phyloP scores from a whole-genome alignment of 176 grass and related monocot species.

The Thalia dealbata region DNA sequence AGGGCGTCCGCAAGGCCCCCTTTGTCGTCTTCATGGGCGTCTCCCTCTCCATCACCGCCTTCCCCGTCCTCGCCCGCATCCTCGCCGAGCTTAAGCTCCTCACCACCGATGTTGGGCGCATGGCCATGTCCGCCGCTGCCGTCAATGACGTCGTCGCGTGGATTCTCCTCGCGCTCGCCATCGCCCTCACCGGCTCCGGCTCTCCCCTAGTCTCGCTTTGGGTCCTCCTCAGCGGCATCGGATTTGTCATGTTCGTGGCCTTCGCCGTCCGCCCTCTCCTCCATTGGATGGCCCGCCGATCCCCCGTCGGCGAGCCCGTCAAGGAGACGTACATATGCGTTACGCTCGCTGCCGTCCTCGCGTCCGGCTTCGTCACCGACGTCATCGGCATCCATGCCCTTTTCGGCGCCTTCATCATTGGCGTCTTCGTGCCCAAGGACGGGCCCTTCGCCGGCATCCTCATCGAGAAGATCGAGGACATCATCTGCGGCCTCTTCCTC shows the following conservation, averaged over 20 bases:
- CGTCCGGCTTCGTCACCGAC: not conserved
- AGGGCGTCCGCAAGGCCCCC: not conserved
- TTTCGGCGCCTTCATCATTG: not conserved
- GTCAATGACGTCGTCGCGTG: not conserved
- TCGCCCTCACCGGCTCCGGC: not conserved
- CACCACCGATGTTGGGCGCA: not conserved
- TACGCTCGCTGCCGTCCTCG: not conserved
- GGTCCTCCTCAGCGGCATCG: not conserved
- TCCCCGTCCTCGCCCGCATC: conserved; percentile 2
- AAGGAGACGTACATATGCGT: not conserved
- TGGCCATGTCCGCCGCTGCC: not conserved
- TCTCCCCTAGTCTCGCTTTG: not conserved
- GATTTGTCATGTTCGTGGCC: not conserved
- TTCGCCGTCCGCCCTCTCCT: not conserved
- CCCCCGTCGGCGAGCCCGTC: not conserved
- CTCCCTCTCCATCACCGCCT: not conserved
- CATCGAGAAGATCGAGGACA: conserved; percentile 2
- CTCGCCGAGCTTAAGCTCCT: conserved; percentile 8
- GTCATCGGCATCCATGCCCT: not conserved
- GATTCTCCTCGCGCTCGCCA: not conserved
- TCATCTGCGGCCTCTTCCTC: not conserved
- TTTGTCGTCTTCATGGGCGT: not conserved
- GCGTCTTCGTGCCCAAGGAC: conserved; percentile 1
- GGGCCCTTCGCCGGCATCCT: not conserved
- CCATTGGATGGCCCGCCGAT: not conserved